A percentile compares a stretch with the other conserved stretches of the same genome.
phyloP scores from a whole-genome alignment of 495 filamentous ascomycete genomes.

The Tuber magnatum region DNA sequence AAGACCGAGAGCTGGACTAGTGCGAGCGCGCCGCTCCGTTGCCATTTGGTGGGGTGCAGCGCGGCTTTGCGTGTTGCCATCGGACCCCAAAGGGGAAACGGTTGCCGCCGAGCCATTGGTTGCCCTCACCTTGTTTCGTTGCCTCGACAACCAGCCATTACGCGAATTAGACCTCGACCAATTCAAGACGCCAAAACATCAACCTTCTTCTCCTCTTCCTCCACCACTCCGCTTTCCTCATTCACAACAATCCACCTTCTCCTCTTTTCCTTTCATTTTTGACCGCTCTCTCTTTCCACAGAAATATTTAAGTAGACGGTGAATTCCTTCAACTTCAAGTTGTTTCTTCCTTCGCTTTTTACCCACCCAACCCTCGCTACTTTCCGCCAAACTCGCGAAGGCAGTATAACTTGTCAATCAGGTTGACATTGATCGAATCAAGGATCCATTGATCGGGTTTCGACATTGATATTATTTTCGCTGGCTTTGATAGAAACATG shows the following conservation, averaged over 20 bases:
- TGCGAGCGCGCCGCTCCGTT: neutral
- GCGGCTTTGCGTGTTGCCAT: neutral
- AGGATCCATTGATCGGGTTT: conserved; percentile 9
- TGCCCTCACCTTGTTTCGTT: conserved; percentile 9
- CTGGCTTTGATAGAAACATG: conserved; percentile 40
- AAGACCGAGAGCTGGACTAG: neutral
- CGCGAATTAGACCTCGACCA: conserved; percentile 25
- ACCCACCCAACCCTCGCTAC: conserved; percentile 14
- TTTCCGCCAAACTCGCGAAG: conserved; percentile 32
- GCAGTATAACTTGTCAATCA: conserved; percentile 35
- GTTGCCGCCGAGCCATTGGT: neutral
- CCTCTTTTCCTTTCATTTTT: conserved; percentile 23
- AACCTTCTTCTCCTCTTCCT: conserved; percentile 35
- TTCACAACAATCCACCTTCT: conserved; percentile 40
- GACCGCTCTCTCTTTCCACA: conserved; percentile 17
- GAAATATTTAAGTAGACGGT: conserved; percentile 27
- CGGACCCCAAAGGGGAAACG: neutral
- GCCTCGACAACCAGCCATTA: conserved; percentile 25
- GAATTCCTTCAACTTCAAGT: conserved; percentile 16
- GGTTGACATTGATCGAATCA: conserved; percentile 15
- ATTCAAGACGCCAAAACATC: conserved; percentile 20
- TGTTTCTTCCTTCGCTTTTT: conserved; percentile 23
- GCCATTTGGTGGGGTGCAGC: neutral
- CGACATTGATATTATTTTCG: conserved; percentile 33
- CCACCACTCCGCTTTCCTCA: conserved; percentile 20